Base-by-base conservation (phyloP, 1,284 basidiomycete species). In the Puccinia polysora region DNA sequence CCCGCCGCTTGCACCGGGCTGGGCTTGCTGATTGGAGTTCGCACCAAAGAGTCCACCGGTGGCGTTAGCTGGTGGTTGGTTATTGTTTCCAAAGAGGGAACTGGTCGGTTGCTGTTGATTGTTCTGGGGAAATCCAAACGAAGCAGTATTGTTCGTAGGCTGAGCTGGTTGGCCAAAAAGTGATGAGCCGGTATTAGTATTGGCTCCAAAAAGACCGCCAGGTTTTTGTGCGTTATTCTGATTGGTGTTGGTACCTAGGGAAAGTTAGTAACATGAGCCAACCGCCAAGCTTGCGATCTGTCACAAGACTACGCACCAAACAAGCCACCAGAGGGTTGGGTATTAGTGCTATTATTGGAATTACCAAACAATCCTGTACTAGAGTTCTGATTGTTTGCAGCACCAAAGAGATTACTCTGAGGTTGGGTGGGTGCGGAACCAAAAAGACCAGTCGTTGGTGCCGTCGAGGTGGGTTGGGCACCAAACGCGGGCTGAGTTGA, bases 21-120 rank as follows among this genome's bases (percentile, higher is more conserved):
- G 73, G 5, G 73, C 65, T 60, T 76, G 74, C 20, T 63, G 53
- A 36, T 60, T 58, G 36, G 36, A 56, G 36, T 40, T 64, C 79
- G 65, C 58, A 14, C 77, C 77, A 36, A 77, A 77, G 34, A 77
- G 74, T 62, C 76, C 75, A 12, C 74, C 74, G 10, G 74, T 70
- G 4, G 63, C 56, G 45, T 56, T 63, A 30, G 71, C 28, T 47
- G 62, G 50, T 30, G 73, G 69, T 58, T 76, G 76, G 23, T 15
- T 52, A 45, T 55, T 72, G 32, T 64, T 72, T 23, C 69, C 69
- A 58, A 72, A 72, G 18, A 72, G n/a, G 49, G 52, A 38, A 36
- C 69, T 43, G 14, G 50, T 58, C 18, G 69, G n/a, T 20, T 50
- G 32, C 32, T 72, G 69, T 49, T 72, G 69, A 47, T 72, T 63